Percentiles rank a stretch among this genome's conserved stretches.
Evolutionary conservation across 2,329 filamentous ascomycete species (phyloP).

Genomic region (Ophiobolus disseminans): DNA sequence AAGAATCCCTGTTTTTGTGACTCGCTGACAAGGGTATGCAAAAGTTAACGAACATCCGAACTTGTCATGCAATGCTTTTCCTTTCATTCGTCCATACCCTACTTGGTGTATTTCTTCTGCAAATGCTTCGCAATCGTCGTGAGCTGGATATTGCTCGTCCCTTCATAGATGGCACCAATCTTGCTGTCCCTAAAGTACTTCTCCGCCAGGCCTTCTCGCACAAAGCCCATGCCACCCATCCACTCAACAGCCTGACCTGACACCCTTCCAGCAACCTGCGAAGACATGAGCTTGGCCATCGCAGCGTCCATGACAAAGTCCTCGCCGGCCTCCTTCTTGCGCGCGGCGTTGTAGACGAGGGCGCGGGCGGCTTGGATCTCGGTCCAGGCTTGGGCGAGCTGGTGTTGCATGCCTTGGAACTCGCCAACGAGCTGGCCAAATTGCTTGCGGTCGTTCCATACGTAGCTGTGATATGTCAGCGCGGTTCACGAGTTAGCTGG

Average conservation of each 20-base stretch:
- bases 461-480: constrained; percentile 66
- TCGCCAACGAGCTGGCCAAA: constrained; percentile 92
- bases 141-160: constrained; percentile 78
- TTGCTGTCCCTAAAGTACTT: constrained; percentile 98
- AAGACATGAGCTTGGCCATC: constrained; percentile 96
- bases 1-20: background rate
- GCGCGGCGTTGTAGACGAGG: constrained; percentile 92
- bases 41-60: background rate
- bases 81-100: too few relatives aligned
- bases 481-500: background rate
- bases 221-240: constrained; percentile 99
- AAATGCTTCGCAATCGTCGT: constrained; percentile 74
- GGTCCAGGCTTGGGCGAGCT: constrained; percentile 93
- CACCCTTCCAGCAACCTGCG: constrained; percentile 88
- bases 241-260: constrained; percentile 90
- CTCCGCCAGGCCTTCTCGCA: constrained; percentile 93
- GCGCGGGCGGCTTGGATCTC: constrained; percentile 92
- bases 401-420: constrained; percentile 99
- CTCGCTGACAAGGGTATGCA: background rate
- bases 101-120: constrained; percentile 72
- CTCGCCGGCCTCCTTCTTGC: constrained; percentile 97
- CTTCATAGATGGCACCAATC: constrained; percentile 98
- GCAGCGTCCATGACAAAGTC: constrained; percentile 95
- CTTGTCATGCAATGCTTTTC: background rate
- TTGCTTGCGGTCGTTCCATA: constrained; percentile 98